phyloP scores from a whole-genome alignment of 371 early-diverging fungal species.

The Cokeromyces recurvatus region DNA sequence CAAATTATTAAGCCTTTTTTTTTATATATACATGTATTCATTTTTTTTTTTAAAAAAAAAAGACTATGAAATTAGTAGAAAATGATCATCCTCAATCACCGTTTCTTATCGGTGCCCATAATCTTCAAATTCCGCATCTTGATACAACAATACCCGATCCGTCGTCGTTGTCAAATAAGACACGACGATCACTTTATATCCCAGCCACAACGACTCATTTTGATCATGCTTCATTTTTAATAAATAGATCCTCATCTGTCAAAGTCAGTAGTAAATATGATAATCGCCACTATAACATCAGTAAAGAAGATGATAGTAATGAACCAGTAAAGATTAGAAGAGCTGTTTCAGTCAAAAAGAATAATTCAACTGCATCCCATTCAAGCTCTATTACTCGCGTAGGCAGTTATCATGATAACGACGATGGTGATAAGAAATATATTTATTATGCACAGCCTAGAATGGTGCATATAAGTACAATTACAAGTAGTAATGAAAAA shows the following conservation, averaged over 20 bases:
- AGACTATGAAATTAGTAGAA: no score
- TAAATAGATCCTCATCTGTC: conserved; percentile 31
- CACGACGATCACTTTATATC: conserved; percentile 30
- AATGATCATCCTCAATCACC: conserved; percentile 19
- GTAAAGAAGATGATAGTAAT: conserved; percentile 7
- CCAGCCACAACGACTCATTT: conserved; percentile 1
- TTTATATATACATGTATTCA: no score
- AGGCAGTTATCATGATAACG: conserved; percentile 1
- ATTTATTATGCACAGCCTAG: conserved; percentile 22
- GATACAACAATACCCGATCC: conserved; percentile 17
- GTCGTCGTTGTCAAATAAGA: conserved; percentile 1
- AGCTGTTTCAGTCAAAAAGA: conserved; percentile 28
- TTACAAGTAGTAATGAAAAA: conserved; percentile 6
- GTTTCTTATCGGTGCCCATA: conserved; percentile 18
- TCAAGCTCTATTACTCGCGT: conserved; percentile 5
- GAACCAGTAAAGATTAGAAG: conserved; percentile 10
- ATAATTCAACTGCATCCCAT: conserved; percentile 8
- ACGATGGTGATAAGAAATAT: background rate
- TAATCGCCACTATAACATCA: background rate
- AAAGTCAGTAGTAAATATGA: conserved; percentile 33
- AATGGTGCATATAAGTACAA: conserved; percentile 23
- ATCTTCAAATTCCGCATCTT: conserved; percentile 31
- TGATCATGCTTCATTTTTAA: background rate
- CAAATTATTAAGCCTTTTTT: no score
- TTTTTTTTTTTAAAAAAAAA: no score